A percentile compares a stretch with the other conserved stretches of the same genome.
These are phyloP conservation scores for Achlya hypogyna DNA, from an alignment of 352 stramenopile species.

Conservation along the genomic window DNA sequence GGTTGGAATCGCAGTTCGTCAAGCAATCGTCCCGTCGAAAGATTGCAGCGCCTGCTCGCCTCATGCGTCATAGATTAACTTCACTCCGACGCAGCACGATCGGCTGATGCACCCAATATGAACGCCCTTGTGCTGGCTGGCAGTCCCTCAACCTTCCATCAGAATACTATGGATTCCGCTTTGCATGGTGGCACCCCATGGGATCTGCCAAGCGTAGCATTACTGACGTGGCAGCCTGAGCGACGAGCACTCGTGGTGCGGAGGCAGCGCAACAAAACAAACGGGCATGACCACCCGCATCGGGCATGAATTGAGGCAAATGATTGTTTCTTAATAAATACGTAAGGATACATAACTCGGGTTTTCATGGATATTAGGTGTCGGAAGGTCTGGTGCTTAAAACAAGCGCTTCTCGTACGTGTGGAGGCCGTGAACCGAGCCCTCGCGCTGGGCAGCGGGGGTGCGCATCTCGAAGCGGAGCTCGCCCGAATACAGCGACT, in stretches of 20 bases:
- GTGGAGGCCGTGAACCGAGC: constrained; percentile 97
- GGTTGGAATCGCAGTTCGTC: too few species aligned
- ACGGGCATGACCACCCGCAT: background rate
- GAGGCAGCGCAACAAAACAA: background rate
- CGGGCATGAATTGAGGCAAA: background rate
- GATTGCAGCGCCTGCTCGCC: too few species aligned
- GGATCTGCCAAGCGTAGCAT: too few species aligned
- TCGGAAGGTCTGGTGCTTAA: constrained; percentile 17
- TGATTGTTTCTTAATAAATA: background rate
- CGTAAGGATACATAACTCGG: background rate
- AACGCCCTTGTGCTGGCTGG: too few species aligned
- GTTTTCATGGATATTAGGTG: background rate
- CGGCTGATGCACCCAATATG: too few species aligned
- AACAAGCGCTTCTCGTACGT: constrained; percentile 93
- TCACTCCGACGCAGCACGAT: too few species aligned
- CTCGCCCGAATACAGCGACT: constrained; percentile 63
- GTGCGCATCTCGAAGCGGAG: constrained; percentile 97
- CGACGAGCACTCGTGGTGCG: too few species aligned
- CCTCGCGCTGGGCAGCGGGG: constrained; percentile 97
- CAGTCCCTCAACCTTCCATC: too few species aligned
- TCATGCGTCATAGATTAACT: too few species aligned
- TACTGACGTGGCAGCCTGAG: background rate
- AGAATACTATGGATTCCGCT: too few species aligned
- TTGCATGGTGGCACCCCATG: too few species aligned
- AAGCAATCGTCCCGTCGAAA: too few species aligned